Evolutionary conservation across 495 filamentous ascomycete genomes (phyloP), one percentile per base, ranked within the genome.

Genomic region (Jackrogersella multiformis): DNA sequence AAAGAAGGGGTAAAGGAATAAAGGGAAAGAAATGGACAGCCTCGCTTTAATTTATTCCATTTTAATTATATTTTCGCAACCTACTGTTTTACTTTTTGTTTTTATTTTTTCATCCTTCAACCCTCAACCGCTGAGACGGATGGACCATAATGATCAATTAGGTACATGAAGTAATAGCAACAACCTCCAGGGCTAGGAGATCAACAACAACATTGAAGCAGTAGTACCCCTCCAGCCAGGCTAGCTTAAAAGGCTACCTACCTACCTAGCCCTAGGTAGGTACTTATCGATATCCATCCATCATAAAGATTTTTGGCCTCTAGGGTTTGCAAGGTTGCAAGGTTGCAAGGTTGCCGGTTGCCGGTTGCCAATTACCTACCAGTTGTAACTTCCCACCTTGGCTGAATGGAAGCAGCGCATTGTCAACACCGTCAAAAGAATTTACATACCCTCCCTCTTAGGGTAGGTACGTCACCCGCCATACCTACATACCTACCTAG

Each of bases 211-310:
- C n/a, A n/a, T n/a, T n/a, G n/a, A n/a, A 49, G n/a, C 45, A 49
- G 13, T 49, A 32, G 26, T 12, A 32, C 45, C 26, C 45, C 45
- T 48, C 23, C 6, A 49, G 16, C 20, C 41, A 9, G 28, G 18
- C 41, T 21, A 44, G 41, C 41, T 44, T 44, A 44, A 44, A 21
- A 44, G 41, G 41, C 41, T 44, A 44, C 41, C 23, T 44, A 44
- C 23, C 18, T 20, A 42, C 7, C n/a, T n/a, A 30, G 7, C 3
- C 3, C 3, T 4, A 30, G 7, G 7, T 4, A 30, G 34, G 4
- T 12, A 36, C 34, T 36, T 36, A 36, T 36, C 34, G 21, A 21
- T 46, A 46, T 46, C 42, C 39, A 1, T 6, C 23, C 26, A 49
- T 28, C 26, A 48, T 32, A 16, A 49, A 26, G 26, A 30, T 49